Conservation (phyloP, 1,284 basidiomycete species). For the Ganoderma leucocontextum region DNA sequence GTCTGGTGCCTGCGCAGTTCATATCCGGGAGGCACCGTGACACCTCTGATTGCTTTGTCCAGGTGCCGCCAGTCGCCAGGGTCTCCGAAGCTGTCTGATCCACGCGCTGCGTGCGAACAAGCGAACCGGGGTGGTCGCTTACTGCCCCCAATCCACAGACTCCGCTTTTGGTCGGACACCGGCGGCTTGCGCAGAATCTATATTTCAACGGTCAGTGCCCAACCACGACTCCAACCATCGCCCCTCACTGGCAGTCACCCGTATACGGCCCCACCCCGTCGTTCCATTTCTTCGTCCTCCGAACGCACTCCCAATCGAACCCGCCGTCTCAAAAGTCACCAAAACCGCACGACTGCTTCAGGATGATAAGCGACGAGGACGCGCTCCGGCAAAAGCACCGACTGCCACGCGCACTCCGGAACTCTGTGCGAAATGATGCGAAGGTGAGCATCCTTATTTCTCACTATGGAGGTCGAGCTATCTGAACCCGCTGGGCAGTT, state of each 20-base stretch:
- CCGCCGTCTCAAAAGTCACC: not conserved
- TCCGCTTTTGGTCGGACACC: too few species aligned
- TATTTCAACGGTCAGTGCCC: not conserved
- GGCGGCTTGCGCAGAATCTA: too few species aligned
- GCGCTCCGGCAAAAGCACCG: not conserved
- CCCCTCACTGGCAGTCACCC: not conserved
- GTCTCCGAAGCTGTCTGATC: too few species aligned
- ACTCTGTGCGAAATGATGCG: not conserved
- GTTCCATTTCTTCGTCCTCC: too few species aligned
- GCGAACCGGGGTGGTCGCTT: not conserved
- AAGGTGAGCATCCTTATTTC: not conserved
- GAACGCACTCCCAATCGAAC: not conserved
- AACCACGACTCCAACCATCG: too few species aligned
- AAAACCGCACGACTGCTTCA: not conserved
- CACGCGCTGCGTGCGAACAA: not conserved
- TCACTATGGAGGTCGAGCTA: not conserved
- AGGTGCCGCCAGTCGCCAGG: too few species aligned
- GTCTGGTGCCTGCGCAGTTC: too few species aligned
- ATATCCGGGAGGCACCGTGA: too few species aligned
- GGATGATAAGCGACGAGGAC: not conserved
- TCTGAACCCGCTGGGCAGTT: not conserved
- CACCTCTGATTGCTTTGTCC: too few species aligned
- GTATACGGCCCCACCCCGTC: too few species aligned
- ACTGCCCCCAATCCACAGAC: too few species aligned
- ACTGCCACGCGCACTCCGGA: not conserved